phyloP scores from a whole-genome alignment of 768 basidiomycete genomes.

The Coprinellus micaceus region DNA sequence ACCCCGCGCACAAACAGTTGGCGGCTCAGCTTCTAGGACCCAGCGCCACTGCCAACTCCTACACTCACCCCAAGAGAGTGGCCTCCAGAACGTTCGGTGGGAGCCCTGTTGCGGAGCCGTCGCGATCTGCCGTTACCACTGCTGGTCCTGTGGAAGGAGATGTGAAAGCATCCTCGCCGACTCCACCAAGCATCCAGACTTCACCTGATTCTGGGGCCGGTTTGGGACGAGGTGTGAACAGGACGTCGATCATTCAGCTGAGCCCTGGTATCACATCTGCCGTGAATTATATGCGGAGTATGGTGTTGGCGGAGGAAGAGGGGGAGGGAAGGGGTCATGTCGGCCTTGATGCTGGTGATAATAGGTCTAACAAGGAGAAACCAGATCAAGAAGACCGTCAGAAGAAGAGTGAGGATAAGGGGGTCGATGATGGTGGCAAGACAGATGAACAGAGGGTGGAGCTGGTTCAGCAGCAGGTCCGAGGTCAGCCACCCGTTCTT shows the following conservation, averaged over 20 bases:
- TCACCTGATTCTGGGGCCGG: background rate
- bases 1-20: conserved; percentile 12
- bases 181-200: conserved; percentile 20
- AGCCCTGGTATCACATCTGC: conserved; percentile 58
- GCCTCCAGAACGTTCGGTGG: background rate
- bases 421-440: conserved; percentile 10
- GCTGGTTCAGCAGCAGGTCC: conserved; percentile 10
- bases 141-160: background rate
- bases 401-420: conserved; percentile 16
- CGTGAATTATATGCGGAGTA: conserved; percentile 49
- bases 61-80: conserved; percentile 10
- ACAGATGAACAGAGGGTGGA: background rate
- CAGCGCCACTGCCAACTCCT: conserved; percentile 13
- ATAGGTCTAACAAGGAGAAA: background rate
- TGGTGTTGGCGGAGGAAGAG: conserved; percentile 15
- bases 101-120: background rate
- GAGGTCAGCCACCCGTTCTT: background rate
- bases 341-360: background rate
- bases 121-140: background rate
- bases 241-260: conserved; percentile 50
- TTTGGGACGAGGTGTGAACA: conserved; percentile 24
- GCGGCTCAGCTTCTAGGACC: conserved; percentile 5
- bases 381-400: conserved; percentile 8
- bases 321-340: conserved; percentile 8
- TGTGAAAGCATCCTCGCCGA: conserved; percentile 25